Evolutionary conservation across 2,329 filamentous ascomycete genomes (phyloP), one percentile per base, ranked within the genome.

Genomic region (Penicillium sp.): DNA sequence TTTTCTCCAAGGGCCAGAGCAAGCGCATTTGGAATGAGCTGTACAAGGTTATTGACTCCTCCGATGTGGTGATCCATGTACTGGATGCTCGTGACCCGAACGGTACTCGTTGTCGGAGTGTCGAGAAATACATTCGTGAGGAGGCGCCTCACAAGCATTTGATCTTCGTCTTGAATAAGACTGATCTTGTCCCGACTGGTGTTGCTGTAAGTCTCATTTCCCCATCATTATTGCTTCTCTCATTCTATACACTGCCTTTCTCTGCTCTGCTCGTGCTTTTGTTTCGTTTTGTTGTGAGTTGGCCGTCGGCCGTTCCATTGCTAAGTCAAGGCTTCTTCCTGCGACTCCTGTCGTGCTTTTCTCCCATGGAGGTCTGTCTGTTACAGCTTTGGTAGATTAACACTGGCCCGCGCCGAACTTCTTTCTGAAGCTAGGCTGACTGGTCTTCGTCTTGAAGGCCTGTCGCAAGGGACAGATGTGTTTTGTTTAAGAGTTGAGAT

Each of bases 331-430:
- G 75, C 80, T 75, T 76, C 79, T 79, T 81, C 83, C 74, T 71
- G 72, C 80, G 77, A 73, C 71, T 68, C 64, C 43, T 71, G 59
- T 61, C 65, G 64, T 73, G 68, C 70, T 75, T 63, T 67, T 72
- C 64, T 68, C 76, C n/a, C 67, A 82, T 93, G 87, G 84, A 83
- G 83, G 80, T 75, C 71, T 71, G 79, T 87, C 90, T 94, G 93
- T 98, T 98, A 98, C 87, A 88, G 85, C 85, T 81, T 87, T 96
- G 93, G 93, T 84, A 97, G 80, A 98, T 83, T 68, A 75, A 96
- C 76, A 76, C 76, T 75, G 73, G 77, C 82, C 85, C 84, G 80
- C 75, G 73, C 75, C 73, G 68, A 73, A 71, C 68, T 73, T 76
- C 77, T 71, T 79, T 80, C 73, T 80, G 79, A 76, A 71, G 67